phyloP scores from a whole-genome alignment of 768 basidiomycete genomes.

The Naganishia kalamii region DNA sequence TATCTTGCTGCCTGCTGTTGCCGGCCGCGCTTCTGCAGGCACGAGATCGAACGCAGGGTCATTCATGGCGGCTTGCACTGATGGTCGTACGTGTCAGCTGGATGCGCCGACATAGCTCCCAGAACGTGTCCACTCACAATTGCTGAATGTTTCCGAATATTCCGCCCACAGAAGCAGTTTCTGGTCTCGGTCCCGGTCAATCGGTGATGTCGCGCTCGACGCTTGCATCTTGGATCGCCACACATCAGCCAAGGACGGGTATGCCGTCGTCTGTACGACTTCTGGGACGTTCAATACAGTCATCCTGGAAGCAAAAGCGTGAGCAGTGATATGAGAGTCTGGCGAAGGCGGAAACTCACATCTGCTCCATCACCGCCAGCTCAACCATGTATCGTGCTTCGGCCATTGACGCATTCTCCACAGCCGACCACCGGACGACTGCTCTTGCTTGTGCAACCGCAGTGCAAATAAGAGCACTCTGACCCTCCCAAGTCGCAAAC shows the following conservation, averaged over 20 bases:
- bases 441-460: constrained; percentile 19
- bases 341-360: neutral
- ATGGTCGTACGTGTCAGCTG: neutral
- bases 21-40: neutral
- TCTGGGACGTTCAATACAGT: constrained; percentile 10
- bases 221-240: constrained; percentile 18
- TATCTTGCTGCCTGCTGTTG: neutral
- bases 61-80: constrained; percentile 4
- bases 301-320: neutral
- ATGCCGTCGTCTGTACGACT: neutral
- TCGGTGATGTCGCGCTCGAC: neutral
- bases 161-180: constrained; percentile 44
- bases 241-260: constrained; percentile 4
- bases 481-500: constrained; percentile 22
- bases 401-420: constrained; percentile 1
- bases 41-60: neutral
- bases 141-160: constrained; percentile 38
- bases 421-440: neutral
- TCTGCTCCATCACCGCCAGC: constrained; percentile 19
- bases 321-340: neutral
- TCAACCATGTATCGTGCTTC: constrained; percentile 18
- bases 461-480: constrained; percentile 6
- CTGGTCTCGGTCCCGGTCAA: constrained; percentile 34
- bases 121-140: neutral
- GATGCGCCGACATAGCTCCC: neutral